Evolutionary conservation across 805 yeast species (phyloP), one percentile per base, ranked within the genome.

Genomic region (Debaryomyces hansenii): DNA sequence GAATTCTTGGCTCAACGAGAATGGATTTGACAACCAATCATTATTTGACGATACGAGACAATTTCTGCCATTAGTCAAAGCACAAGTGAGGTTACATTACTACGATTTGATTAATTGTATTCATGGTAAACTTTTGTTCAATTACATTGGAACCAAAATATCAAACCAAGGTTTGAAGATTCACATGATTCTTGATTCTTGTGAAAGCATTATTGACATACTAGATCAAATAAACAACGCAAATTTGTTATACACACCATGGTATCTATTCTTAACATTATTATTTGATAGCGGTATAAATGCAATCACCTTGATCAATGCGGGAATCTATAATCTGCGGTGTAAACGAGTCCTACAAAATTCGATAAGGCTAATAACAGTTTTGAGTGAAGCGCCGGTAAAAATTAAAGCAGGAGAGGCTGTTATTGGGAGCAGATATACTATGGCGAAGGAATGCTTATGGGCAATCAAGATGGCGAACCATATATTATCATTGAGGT

Each of bases 381-480:
- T 36, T 10, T 48, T 59, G 14, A 67, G 53, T 48, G 63, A 59
- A 28, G 54, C 75, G 20, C 57, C 71, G 29, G 70, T 72, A 5
- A 51, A 58, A 20, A 59, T 63, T 43, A 59, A 54, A 7, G 47
- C 64, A 53, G 69, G 72, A 9, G 63, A 61, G 40, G 51, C 62
- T 5, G 46, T 71, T 9, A 54, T 62, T 37, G 55, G 59, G 34
- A 66, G 62, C 44, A 53, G 77, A 35, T 73, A 70, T 53, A 69
- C 65, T 43, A 82, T 82, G 87, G 78, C 76, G 10, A 69, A 72
- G 37, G 87, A 82, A 57, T 79, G 84, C 54, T 54, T 79, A n/a
- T 83, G 87, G 87, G 81, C 78, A 1, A 54, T 83, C 36, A 80
- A 79, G 50, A 77, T 75, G 69, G 63, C 80, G 48, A 80, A 79